Base-by-base conservation (phyloP, 2,329 filamentous ascomycete genomes). In the Gaeumannomyces sp. region DNA sequence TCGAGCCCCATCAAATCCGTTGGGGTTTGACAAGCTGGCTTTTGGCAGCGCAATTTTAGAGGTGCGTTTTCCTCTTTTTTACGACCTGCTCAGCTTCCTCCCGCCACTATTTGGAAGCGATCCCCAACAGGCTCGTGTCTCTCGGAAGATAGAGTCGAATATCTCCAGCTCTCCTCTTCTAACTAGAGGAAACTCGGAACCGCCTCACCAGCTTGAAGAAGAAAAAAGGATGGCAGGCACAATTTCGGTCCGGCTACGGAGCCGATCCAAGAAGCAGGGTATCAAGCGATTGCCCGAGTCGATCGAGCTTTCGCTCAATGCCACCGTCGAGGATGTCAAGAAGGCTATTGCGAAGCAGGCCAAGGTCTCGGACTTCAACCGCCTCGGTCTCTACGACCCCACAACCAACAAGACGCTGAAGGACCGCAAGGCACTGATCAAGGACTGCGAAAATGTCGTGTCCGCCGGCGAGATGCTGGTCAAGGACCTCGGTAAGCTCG, bases 401-500 rank as follows among this genome's bases (percentile, higher is more conserved):
- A 75, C 78, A 56, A 85, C 82, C 67, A 85, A 83, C 76, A 87
- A 86, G 80, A 86, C 83, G 27, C 73, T 89, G 69, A 88, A 87
- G 76, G 81, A 89, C 76, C 82, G 85, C 69, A 83, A 80, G 71
- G 84, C 85, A 27, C 74, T 81, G 60, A 68, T 89, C 50, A 73
- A 73, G 38, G 76, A 83, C 65, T 80, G 83, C 70, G 72, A 78
- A 35, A 78, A 78, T 64, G 80, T 88, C 11, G 72, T 79, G 62
- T 75, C 78, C 45, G 74, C 78, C 16, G 79, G 80, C 65, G 83
- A 87, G 75, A 76, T 99, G 61, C 87, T 95, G 70, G 91, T 98
- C 68, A 98, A 99, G 80, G 94, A 99, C 75, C 83, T 99, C 35
- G 95, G 93, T 94, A 84, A 64, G 84, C n/a, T n/a, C 7, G n/a